Conservation (phyloP, 225 moss, liverwort and hornwort genomes). For the Physcomitrellopsis africana region DNA sequence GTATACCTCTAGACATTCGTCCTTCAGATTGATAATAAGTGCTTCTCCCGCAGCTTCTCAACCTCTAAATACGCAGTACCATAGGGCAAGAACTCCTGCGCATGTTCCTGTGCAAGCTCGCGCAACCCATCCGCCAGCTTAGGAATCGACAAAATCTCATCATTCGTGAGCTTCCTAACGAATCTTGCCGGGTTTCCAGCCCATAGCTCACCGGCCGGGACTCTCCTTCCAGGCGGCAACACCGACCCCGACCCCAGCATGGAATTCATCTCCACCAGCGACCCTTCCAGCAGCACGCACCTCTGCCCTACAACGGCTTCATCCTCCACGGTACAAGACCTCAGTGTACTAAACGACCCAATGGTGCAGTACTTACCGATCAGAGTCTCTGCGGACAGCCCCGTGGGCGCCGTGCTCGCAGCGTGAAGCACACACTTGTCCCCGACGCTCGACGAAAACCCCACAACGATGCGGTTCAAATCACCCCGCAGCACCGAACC, state of each 20-base stretch:
- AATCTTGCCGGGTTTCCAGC: constrained; percentile 92
- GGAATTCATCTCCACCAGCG: constrained; percentile 83
- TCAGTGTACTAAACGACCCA: constrained; percentile 75
- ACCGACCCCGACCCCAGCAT: constrained; percentile 83
- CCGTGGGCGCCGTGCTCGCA: constrained; percentile 67
- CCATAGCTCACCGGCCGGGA: constrained; percentile 92
- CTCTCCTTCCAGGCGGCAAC: constrained; percentile 88
- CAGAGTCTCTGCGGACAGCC: constrained; percentile 75
- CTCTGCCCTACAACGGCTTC: constrained; percentile 82
- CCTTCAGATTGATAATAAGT: constrained; percentile 42
- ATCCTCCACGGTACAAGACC: constrained; percentile 93
- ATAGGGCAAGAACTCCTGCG: constrained; percentile 78
- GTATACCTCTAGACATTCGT: background rate
- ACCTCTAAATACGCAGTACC: constrained; percentile 83
- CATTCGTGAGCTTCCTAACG: constrained; percentile 68
- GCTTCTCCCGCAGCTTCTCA: constrained; percentile 72
- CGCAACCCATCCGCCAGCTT: constrained; percentile 64
- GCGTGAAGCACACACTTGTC: constrained; percentile 94
- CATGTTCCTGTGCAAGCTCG: constrained; percentile 69
- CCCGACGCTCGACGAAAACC: constrained; percentile 80
- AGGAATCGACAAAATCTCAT: constrained; percentile 82
- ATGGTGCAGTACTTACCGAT: constrained; percentile 88
- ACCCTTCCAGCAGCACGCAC: constrained; percentile 91
- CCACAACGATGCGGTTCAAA: constrained; percentile 83
- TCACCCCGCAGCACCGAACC: constrained; percentile 89